These are phyloP conservation scores for Lachnellula arida DNA, from an alignment of 2,329 filamentous ascomycete species.

Conservation along the genomic window DNA sequence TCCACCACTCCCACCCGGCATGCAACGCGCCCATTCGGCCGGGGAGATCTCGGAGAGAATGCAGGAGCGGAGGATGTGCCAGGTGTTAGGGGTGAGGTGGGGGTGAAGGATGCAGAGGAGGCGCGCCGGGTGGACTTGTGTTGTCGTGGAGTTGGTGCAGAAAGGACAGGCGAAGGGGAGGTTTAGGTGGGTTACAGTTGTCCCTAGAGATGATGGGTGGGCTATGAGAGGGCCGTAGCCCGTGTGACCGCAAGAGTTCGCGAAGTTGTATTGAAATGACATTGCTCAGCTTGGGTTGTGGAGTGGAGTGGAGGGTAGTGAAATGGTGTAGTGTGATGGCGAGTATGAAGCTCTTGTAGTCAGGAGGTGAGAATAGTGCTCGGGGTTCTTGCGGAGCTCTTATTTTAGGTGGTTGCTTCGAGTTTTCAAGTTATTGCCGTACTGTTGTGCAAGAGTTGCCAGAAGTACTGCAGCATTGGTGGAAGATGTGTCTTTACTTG, in stretches of 20 bases:
- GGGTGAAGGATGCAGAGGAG: slow-evolving; percentile 8
- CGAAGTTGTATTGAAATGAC: slow-evolving; percentile 15
- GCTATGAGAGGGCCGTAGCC: slow-evolving; percentile 10
- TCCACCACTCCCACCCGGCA: background rate
- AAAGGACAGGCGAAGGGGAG: slow-evolving; percentile 17
- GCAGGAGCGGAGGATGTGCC: slow-evolving; percentile 11
- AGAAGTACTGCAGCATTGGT: too few relatives aligned
- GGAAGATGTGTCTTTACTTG: too few relatives aligned
- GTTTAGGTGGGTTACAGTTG: background rate
- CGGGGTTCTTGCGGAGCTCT: background rate
- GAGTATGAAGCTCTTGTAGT: background rate
- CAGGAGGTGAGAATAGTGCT: background rate
- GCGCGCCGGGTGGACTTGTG: slow-evolving; percentile 1
- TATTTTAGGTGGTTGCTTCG: background rate
- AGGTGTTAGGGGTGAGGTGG: slow-evolving; percentile 2
- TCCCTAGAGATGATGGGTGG: background rate
- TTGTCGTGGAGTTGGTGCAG: slow-evolving; percentile 1
- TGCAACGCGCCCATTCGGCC: too few relatives aligned
- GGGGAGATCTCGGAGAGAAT: slow-evolving; percentile 3
- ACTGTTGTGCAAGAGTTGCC: too few relatives aligned
- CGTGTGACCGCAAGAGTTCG: slow-evolving; percentile 15
- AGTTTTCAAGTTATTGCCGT: background rate
- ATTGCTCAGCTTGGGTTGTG: slow-evolving; percentile 5
- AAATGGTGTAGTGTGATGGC: background rate
- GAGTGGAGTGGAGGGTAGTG: background rate